Evolutionary conservation across 163 green algal species (phyloP).

Genomic region (Trebouxia gelatinosa): DNA sequence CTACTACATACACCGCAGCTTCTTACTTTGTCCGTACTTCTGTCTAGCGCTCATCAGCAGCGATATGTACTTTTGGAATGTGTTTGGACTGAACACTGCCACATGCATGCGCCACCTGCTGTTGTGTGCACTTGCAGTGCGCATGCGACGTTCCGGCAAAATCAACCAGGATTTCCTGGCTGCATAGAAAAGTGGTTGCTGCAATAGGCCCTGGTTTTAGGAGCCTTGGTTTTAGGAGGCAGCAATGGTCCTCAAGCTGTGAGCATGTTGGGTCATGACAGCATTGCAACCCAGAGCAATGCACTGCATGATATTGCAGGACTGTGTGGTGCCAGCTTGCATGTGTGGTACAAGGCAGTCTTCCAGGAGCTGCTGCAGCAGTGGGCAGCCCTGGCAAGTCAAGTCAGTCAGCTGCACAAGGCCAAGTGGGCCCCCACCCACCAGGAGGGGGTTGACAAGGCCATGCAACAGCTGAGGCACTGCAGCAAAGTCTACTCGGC

Average conservation of each 20-base stretch:
- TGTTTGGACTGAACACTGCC: too few species aligned
- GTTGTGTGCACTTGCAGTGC: background rate
- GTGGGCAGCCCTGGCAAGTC: background rate
- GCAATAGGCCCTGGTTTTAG: background rate
- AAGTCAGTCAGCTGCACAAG: background rate
- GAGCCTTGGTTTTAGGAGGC: background rate
- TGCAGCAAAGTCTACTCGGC: background rate
- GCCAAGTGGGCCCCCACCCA: background rate
- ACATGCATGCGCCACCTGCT: too few species aligned
- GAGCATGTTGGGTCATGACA: too few species aligned
- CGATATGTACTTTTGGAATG: too few species aligned
- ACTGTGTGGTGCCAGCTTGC: slow-evolving; percentile 1
- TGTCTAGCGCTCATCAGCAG: too few species aligned
- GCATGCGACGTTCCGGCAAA: background rate
- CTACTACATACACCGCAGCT: too few species aligned
- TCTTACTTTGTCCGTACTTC: too few species aligned
- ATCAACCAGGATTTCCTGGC: background rate
- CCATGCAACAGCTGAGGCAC: background rate
- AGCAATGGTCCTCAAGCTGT: background rate
- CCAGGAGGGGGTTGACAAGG: background rate
- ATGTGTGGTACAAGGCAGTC: slow-evolving; percentile 16
- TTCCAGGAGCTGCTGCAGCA: slow-evolving; percentile 18
- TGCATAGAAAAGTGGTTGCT: background rate
- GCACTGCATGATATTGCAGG: slow-evolving; percentile 4
- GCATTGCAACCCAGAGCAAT: too few species aligned